Conservation (phyloP, 2,329 filamentous ascomycete species). For the Alternaria brassicae region DNA sequence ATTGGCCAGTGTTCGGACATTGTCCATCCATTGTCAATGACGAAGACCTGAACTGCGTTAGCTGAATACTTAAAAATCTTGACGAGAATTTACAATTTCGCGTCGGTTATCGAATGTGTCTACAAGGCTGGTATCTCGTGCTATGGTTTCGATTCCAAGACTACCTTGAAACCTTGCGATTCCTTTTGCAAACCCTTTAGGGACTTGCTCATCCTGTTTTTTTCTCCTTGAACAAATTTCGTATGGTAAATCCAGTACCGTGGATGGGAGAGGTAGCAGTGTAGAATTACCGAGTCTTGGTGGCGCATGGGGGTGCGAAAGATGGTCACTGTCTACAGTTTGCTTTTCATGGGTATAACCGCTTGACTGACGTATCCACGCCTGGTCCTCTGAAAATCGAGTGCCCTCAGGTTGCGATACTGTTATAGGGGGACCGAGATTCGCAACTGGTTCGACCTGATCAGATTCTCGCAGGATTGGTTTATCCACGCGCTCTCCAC, state of each 20-base stretch:
- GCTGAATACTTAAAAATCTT: not conserved
- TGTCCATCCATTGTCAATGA: not conserved
- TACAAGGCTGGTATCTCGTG: not conserved
- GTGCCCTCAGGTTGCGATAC: not conserved
- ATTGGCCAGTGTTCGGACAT: slow-evolving; percentile 25
- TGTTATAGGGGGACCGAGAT: not conserved
- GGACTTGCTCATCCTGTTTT: not conserved
- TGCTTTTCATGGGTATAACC: not conserved
- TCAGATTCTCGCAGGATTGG: not conserved
- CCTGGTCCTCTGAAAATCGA: not conserved
- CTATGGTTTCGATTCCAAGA: not conserved
- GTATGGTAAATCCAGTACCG: not conserved
- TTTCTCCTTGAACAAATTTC: not conserved
- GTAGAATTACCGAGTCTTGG: not conserved
- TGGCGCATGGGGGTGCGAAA: too few relatives aligned
- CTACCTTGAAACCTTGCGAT: not conserved
- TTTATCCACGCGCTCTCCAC: not conserved
- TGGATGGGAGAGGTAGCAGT: not conserved
- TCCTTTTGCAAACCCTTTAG: not conserved
- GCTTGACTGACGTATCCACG: not conserved
- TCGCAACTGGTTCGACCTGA: not conserved
- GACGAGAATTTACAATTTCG: not conserved
- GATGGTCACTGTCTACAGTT: not conserved
- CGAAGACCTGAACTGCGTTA: not conserved
- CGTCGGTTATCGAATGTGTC: not conserved